Base-by-base conservation (phyloP, 2,329 filamentous ascomycete genomes). In the Thelonectria olida region DNA sequence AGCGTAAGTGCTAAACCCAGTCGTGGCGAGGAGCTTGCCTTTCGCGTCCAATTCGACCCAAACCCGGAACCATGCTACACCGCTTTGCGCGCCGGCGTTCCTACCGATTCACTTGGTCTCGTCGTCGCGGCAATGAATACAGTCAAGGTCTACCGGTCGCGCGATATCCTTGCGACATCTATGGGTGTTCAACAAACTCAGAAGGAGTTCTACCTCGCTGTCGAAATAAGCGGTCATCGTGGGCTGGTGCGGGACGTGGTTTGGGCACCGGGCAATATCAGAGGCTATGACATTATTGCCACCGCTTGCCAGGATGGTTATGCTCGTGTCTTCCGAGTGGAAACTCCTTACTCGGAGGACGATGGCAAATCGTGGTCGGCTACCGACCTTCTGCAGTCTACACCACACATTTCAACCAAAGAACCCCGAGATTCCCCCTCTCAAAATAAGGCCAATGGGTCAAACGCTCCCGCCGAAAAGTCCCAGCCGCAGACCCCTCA, bases 281-380 rank as follows among this genome's bases (percentile, higher is more conserved):
- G 94, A 38, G 95, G 95, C 1, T 95, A 92, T 75, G 96, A 99
- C 75, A 85, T 95, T 58, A 86, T 98, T 69, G 96, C 95, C 3
- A 96, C 94, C 6, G 95, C 93, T 2, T 96, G 92, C 74, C 96
- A 96, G 76, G 96, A 99, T 74, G 95, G 96, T 3, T 90, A 88
- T 69, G 88, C 97, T 39, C 86, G 95, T 39, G 90, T 99, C n/a
- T 97, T 96, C 73, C 89, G 95, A 69, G 76, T 97, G 17, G 87
- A 89, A 34, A 91, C 90, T 0, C 84, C 85, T 1, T 78, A 78
- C 62, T 75, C 69, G 64, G 78, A 72, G 63, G 80, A 76, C 62
- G 84, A 79, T 69, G 84, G 75, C 47, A 84, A 80, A 67, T 79
- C 79, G 6, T 88, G 82, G 85, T 80, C 82, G 5, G 74, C 76